These are phyloP conservation scores for Fusarium pininemorale DNA, from an alignment of 2,329 filamentous ascomycete species.

Conservation along the genomic window DNA sequence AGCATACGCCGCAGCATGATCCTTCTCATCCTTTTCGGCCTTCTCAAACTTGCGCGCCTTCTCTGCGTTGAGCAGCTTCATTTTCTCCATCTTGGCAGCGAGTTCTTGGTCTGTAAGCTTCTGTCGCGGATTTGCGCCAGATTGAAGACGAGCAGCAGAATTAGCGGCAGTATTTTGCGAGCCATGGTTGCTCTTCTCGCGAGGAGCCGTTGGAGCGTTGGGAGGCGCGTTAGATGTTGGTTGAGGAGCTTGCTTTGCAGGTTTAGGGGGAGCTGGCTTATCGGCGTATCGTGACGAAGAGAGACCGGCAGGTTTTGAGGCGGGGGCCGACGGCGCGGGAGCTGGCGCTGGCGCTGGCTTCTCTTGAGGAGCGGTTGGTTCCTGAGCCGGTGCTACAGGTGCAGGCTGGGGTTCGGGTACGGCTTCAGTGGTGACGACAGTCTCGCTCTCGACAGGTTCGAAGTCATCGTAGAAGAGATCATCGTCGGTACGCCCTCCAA, in stretches of 20 bases:
- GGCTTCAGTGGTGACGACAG: conserved; percentile 40
- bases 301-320: conserved; percentile 33
- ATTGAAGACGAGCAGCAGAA: conserved; percentile 57
- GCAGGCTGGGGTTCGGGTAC: conserved; percentile 9
- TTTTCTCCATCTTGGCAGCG: conserved; percentile 67
- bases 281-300: conserved; percentile 48
- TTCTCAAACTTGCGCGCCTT: conserved; percentile 68
- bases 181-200: conserved; percentile 37
- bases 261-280: conserved; percentile 36
- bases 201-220: conserved; percentile 46
- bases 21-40: conserved; percentile 64
- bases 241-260: conserved; percentile 30
- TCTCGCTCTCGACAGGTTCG: conserved; percentile 59
- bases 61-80: conserved; percentile 67
- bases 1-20: conserved; percentile 64
- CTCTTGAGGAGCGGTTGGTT: conserved; percentile 4
- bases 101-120: conserved; percentile 70
- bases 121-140: conserved; percentile 66
- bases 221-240: conserved; percentile 41
- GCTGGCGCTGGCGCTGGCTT: conserved; percentile 15
- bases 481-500: conserved; percentile 68
- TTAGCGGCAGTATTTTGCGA: conserved; percentile 47
- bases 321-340: conserved; percentile 23
- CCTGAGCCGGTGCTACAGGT: conserved; percentile 2
- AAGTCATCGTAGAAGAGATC: conserved; percentile 71